A percentile compares a stretch with the other conserved stretches of the same genome.
phyloP scores from a whole-genome alignment of 2,329 filamentous ascomycete genomes.

The Verticillium klebahnii region DNA sequence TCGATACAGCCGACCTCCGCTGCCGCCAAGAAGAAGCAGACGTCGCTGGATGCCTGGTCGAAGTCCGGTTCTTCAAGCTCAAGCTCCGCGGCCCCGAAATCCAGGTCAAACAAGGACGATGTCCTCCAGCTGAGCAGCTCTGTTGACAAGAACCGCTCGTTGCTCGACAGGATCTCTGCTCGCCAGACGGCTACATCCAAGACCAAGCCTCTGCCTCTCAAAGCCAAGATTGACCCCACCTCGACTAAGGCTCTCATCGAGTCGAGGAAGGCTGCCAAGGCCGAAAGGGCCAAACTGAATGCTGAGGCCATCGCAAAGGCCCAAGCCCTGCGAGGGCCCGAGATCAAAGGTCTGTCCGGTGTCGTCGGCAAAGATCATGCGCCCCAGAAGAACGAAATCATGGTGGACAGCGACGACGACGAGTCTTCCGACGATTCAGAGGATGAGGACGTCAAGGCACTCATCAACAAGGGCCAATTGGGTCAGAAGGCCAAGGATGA shows the following conservation, averaged over 20 bases:
- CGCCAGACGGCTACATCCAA: constrained; percentile 17
- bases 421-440: constrained; percentile 58
- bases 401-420: constrained; percentile 74
- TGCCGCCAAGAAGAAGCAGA: constrained; percentile 46
- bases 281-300: constrained; percentile 69
- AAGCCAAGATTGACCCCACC: constrained; percentile 7
- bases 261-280: constrained; percentile 30
- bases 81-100: constrained; percentile 13
- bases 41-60: constrained; percentile 58
- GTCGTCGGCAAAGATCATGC: constrained; percentile 75
- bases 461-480: constrained; percentile 42
- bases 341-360: constrained; percentile 62
- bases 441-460: constrained; percentile 35
- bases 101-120: constrained; percentile 39
- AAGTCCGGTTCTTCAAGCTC: constrained; percentile 35
- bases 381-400: constrained; percentile 74
- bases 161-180: constrained; percentile 41
- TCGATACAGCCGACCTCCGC: constrained; percentile 30
- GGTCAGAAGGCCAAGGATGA: constrained; percentile 45
- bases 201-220: constrained; percentile 6
- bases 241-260: constrained; percentile 12
- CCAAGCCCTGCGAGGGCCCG: constrained; percentile 52
- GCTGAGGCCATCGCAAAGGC: constrained; percentile 67
- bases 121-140: constrained; percentile 41
- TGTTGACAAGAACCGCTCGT: constrained; percentile 37